Conservation (phyloP, 371 early-diverging fungal genomes). For the Mortierella sp. region DNA sequence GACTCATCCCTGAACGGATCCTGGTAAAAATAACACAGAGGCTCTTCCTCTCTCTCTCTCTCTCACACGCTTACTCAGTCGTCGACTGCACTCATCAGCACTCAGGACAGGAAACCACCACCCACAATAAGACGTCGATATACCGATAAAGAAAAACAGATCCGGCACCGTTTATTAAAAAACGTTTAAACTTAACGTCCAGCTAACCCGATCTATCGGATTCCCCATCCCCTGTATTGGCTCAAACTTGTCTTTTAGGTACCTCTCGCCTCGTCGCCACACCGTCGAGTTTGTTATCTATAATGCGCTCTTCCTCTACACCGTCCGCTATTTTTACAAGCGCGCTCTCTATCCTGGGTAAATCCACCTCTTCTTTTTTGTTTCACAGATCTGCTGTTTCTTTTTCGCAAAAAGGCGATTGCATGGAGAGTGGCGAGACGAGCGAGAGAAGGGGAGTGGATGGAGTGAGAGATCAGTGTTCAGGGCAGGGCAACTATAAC, state of each 20-base stretch:
- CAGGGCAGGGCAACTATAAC: neutral
- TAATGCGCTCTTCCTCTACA: constrained; percentile 61
- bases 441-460: neutral
- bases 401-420: neutral
- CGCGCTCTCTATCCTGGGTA: constrained; percentile 62
- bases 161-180: too few relatives aligned
- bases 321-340: constrained; percentile 59
- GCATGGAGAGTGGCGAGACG: neutral
- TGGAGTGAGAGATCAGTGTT: neutral
- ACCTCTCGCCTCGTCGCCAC: constrained; percentile 71
- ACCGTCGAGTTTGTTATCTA: constrained; percentile 67
- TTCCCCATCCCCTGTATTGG: neutral
- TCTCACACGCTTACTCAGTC: too few relatives aligned
- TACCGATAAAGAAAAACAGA: too few relatives aligned
- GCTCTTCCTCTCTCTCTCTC: neutral
- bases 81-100: too few relatives aligned
- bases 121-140: too few relatives aligned
- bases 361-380: neutral
- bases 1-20: constrained; percentile 65
- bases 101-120: too few relatives aligned
- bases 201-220: too few relatives aligned
- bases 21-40: constrained; percentile 57
- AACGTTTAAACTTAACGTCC: too few relatives aligned
- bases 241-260: constrained; percentile 56
- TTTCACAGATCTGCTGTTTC: neutral